Percentiles rank a stretch among this genome's conserved stretches.
phyloP scores from a whole-genome alignment of 164 flowering plant genomes.

The Umbellularia californica region DNA sequence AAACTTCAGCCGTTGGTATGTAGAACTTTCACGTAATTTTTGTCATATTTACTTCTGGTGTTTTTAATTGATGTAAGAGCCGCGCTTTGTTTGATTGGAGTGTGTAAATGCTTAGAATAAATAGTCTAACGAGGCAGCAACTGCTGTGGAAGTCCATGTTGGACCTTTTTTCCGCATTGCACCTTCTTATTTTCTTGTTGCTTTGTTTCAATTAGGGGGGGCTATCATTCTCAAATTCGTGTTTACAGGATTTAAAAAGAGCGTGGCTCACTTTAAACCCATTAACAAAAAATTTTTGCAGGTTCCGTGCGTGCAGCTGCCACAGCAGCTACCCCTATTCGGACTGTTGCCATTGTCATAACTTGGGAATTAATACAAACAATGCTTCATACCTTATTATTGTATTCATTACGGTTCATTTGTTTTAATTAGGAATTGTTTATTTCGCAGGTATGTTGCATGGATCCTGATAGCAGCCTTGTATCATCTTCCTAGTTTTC shows the following conservation, averaged over 20 bases:
- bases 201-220: no score
- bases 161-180: not conserved
- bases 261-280: not conserved
- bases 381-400: not conserved
- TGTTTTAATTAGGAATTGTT: conserved; percentile 3
- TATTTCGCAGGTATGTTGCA: conserved; percentile 68
- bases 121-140: not conserved
- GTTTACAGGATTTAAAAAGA: not conserved
- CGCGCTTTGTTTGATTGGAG: not conserved
- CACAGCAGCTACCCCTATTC: not conserved
- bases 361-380: not conserved
- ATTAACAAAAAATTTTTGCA: not conserved
- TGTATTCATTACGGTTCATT: not conserved
- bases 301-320: not conserved
- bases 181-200: not conserved
- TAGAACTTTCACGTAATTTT: not conserved
- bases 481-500: conserved; percentile 98
- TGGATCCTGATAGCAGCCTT: conserved; percentile 95
- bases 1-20: conserved; percentile 94
- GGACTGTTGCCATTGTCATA: not conserved
- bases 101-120: not conserved
- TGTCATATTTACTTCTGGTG: not conserved
- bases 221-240: no score
- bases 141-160: not conserved
- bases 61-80: no score